Evolutionary conservation across 495 filamentous ascomycete species (phyloP), one percentile per base, ranked within the genome.

Genomic region (Aspergillus haitiensis): DNA sequence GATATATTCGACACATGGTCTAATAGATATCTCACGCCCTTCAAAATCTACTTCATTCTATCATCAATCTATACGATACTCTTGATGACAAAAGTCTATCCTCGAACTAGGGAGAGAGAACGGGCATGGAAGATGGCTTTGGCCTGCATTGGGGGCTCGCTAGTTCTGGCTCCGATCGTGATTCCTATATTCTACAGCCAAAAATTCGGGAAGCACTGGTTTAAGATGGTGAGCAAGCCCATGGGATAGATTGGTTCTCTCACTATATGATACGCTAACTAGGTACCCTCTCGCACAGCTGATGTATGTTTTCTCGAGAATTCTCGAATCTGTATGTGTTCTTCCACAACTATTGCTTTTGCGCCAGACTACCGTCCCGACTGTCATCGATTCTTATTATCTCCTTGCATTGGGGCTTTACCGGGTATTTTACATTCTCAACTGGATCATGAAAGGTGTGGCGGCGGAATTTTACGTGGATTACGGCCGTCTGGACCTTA

Each of bases 331-430:
- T 27, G 83, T 96, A 49, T 91, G 87, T 70, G 85, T 98, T 10
- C 82, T 98, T 13, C 95, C 95, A 0, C 94, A 98, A 66, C 85
- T 98, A 0, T 81, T 97, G 11, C 84, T 98, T 27, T 85, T 98
- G 27, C 89, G 94, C 47, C 92, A 98, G 69, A 98, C 94, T 18
- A 91, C 86, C 35, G 92, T 97, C 3, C 95, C 94, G 3, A 98
- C 95, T 10, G 94, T 96, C 39, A 93, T 98, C 74, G 91, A 96
- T 67, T 94, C 90, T 7, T 96, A 89, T 75, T 98, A 98, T 72
- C 87, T 98, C 46, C 75, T 93, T 33, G 85, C 91, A 6, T 81
- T 98, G 2, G 95, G 95, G 34, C 86, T 88, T 11, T 98, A 98
- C 79, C 89, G 94, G 55, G 88, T 78, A 39, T 82, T 98, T 53